Conservation (phyloP, 2,329 filamentous ascomycete genomes). For the Fusarium stilboides region DNA sequence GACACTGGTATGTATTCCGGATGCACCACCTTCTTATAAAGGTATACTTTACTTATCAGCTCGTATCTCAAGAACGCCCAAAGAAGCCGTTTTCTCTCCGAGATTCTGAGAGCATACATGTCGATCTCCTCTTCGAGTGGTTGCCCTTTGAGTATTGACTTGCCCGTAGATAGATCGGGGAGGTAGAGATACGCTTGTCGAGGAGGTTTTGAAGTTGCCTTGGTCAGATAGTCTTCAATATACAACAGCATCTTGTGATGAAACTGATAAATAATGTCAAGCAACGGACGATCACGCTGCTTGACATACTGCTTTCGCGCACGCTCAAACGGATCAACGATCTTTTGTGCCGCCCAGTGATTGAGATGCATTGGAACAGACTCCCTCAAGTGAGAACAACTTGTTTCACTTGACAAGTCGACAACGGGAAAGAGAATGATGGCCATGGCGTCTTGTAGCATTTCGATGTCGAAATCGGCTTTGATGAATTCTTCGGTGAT, state of each 20-base stretch:
- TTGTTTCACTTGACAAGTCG: background rate
- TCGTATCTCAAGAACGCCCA: conserved; percentile 12
- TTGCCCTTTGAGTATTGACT: background rate
- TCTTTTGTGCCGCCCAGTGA: background rate
- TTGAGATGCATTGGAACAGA: background rate
- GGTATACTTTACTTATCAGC: conserved; percentile 3
- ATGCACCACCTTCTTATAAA: background rate
- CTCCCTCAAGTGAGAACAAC: background rate
- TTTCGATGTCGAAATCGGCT: conserved; percentile 9
- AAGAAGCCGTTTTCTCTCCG: conserved; percentile 1
- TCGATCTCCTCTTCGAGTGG: background rate
- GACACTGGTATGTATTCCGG: background rate
- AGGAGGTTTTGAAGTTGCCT: conserved; percentile 3
- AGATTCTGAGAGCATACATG: background rate
- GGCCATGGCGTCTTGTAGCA: conserved; percentile 18
- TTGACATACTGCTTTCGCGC: background rate
- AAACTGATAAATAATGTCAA: background rate
- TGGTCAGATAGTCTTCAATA: conserved; percentile 18
- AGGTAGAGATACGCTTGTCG: conserved; percentile 1
- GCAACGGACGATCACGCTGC: background rate
- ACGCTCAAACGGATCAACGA: background rate
- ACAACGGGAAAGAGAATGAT: background rate
- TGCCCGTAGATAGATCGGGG: rapidly evolving
- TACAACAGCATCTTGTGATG: background rate
- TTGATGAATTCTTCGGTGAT: background rate